Percentiles rank a stretch among this genome's conserved stretches.
These are phyloP conservation scores for Blastocystis sp. DNA, from an alignment of 352 stramenopile genomes.

Conservation along the genomic window DNA sequence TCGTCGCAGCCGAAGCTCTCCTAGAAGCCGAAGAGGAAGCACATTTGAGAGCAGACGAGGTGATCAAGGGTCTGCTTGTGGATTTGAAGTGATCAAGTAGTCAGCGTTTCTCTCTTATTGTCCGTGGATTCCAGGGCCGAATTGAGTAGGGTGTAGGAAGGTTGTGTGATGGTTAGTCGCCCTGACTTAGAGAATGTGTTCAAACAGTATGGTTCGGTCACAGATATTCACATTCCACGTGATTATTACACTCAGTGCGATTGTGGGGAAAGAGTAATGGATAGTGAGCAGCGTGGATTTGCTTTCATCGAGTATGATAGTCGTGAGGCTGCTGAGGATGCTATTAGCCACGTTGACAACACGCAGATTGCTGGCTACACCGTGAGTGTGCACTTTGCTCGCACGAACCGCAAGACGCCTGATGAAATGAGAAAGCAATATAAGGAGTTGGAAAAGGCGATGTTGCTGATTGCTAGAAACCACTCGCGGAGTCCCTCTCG, in stretches of 20 bases:
- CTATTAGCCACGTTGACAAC: not conserved
- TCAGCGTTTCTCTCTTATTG: not conserved
- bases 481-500: not conserved
- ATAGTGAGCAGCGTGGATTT: conserved; percentile 32
- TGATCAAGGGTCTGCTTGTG: not conserved
- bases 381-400: not conserved
- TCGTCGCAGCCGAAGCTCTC: not conserved
- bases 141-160: not conserved
- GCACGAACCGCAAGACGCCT: not conserved
- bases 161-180: not conserved
- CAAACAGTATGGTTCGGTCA: not conserved
- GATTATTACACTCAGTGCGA: not conserved
- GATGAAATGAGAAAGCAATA: conserved; percentile 12
- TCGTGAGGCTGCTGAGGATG: not conserved
- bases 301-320: conserved; percentile 31
- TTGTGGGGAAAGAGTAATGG: not conserved
- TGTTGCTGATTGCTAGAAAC: not conserved
- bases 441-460: not conserved
- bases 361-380: not conserved
- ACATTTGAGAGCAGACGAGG: not conserved
- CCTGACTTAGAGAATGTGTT: not conserved
- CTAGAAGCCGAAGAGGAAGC: not conserved
- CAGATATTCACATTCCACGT: conserved; percentile 12
- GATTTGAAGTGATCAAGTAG: not conserved
- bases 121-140: not conserved